Evolutionary conservation across 2,329 filamentous ascomycete species (phyloP).

Genomic region (Pseudocercospora musae): DNA sequence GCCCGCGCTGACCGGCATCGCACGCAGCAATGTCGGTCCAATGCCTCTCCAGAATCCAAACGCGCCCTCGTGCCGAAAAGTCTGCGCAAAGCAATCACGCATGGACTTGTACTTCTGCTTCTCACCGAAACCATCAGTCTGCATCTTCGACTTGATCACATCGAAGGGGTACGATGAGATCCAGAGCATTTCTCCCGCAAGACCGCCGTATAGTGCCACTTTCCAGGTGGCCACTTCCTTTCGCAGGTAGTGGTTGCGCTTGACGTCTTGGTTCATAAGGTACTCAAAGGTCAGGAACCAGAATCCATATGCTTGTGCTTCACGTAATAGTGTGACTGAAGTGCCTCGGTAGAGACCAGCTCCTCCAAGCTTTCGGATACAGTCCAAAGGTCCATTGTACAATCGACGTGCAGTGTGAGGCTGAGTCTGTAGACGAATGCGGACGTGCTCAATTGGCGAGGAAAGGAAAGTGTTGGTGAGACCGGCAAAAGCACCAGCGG

Average conservation of each 20-base stretch:
- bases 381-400: constrained; percentile 84
- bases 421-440: constrained; percentile 93
- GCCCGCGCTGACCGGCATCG: constrained; percentile 96
- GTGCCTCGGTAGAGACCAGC: constrained; percentile 83
- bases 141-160: constrained; percentile 99
- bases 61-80: constrained; percentile 70
- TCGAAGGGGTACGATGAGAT: constrained; percentile 91
- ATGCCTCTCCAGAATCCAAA: constrained; percentile 94
- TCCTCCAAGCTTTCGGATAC: constrained; percentile 75
- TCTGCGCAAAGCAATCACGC: constrained; percentile 85
- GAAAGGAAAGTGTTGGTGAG: constrained; percentile 86
- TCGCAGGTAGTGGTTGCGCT: constrained; percentile 70
- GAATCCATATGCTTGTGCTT: constrained; percentile 89
- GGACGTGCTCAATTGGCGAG: constrained; percentile 91
- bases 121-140: constrained; percentile 84
- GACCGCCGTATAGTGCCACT: constrained; percentile 84
- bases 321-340: constrained; percentile 78
- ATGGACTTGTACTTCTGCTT: constrained; percentile 73
- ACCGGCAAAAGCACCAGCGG: constrained; percentile 86
- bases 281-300: constrained; percentile 97
- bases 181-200: constrained; percentile 94
- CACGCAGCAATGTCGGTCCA: constrained; percentile 82
- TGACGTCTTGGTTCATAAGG: constrained; percentile 86
- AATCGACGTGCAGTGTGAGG: constrained; percentile 77
- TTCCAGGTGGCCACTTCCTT: constrained; percentile 78